Evolutionary conservation across 345 rosid genomes (phyloP), one percentile per base, ranked within the genome.

Genomic region (Combretum micranthum): DNA sequence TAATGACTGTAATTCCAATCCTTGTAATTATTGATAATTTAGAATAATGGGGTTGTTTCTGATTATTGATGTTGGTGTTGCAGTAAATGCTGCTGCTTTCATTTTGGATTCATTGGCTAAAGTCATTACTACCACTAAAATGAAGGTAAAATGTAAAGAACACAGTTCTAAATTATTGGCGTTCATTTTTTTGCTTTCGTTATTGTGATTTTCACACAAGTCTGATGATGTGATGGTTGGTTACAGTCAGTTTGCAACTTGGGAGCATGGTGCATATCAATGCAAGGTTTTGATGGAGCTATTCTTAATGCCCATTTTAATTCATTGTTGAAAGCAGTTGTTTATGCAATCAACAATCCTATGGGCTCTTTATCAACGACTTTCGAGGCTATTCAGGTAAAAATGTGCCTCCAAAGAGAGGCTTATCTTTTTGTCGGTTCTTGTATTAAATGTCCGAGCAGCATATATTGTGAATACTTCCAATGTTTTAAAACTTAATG

Each of bases 261-360:
- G 46, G 82, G 86, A 1, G 62, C 72, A 43, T 80, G 90, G 86
- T 83, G 84, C 56, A 64, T 75, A 66, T 74, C 89, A 11, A 76
- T 80, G 60, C 84, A 83, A 77, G 79, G 78, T 66, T 68, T 83
- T 17, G 46, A 74, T 50, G 72, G 56, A 1, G 48, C 62, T 13
- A 19, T 68, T 52, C 43, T 78, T 17, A 62, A 61, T 64, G 55
- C 54, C 53, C 67, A 65, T 64, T 81, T 80, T 21, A 46, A 64
- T 20, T 50, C 69, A 15, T 23, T 76, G 44, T 60, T 83, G 68
- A 57, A 14, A 37, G 84, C 78, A 15, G 74, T 75, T 56, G 68
- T 80, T 61, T 77, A 76, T 68, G 84, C 84, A 42, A 70, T 83
- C 26, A 82, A 80, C 62, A 77, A 83, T 60, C 89, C 83, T 42